Evolutionary conservation across 1,284 basidiomycete genomes (phyloP).

Genomic region (Boletus holoroseus): DNA sequence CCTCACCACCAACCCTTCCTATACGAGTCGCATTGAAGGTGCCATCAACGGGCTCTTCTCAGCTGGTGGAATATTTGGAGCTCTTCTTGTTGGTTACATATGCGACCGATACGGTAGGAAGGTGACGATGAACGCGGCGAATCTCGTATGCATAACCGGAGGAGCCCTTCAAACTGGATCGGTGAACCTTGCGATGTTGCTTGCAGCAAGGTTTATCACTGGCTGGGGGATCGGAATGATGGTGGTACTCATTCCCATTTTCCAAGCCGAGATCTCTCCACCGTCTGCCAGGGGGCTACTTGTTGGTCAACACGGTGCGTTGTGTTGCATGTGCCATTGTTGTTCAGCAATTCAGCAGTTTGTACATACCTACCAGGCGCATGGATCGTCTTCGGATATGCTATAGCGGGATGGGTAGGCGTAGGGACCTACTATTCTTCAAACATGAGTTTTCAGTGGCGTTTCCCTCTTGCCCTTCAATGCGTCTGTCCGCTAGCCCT

Average conservation of each 20-base stretch:
- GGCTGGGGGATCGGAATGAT: conserved; percentile 18
- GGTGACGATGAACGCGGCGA: conserved; percentile 11
- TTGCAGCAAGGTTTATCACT: conserved; percentile 12
- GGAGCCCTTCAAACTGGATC: conserved; percentile 2
- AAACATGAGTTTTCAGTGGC: conserved; percentile 17
- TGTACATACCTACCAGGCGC: conserved; percentile 1
- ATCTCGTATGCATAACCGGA: not conserved
- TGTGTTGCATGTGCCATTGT: not conserved
- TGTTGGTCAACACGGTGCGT: conserved; percentile 16
- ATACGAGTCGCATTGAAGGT: conserved; percentile 8
- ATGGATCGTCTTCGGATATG: conserved; percentile 15
- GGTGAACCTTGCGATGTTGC: conserved; percentile 10
- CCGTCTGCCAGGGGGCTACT: conserved; percentile 10
- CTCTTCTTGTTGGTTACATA: conserved; percentile 7
- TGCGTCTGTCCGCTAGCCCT: conserved; percentile 14
- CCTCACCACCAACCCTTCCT: conserved; percentile 2
- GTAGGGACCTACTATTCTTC: conserved; percentile 12
- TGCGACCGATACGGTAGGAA: conserved; percentile 11
- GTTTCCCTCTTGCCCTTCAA: conserved; percentile 15
- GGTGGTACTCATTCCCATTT: conserved; percentile 17
- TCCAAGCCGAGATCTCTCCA: conserved; percentile 12
- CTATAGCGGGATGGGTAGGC: conserved; percentile 12
- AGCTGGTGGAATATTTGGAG: conserved; percentile 10
- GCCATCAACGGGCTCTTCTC: conserved; percentile 13
- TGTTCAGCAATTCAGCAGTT: not conserved